A percentile compares a stretch with the other conserved stretches of the same genome.
phyloP scores from a whole-genome alignment of 345 rosid genomes.

The Eucalyptus melliodora region DNA sequence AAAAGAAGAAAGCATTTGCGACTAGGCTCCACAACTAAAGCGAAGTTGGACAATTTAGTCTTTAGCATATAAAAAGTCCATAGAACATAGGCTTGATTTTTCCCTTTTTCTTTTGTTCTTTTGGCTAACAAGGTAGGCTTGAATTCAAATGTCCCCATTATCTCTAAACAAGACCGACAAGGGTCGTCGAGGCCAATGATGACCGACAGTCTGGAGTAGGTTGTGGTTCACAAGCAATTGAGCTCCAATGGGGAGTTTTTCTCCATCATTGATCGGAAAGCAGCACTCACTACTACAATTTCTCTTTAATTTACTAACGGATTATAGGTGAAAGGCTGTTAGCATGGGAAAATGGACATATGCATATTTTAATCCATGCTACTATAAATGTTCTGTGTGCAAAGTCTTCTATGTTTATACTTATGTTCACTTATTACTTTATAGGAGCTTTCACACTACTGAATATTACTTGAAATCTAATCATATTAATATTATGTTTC shows the following conservation, averaged over 20 bases:
- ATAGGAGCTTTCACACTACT: too few species aligned
- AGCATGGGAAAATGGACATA: too few species aligned
- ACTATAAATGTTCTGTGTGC: too few species aligned
- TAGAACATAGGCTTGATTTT: neutral
- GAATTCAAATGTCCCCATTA: neutral
- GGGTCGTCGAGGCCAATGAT: neutral
- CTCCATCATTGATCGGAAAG: neutral
- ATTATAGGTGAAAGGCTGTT: too few species aligned
- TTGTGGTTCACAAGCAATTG: too few species aligned
- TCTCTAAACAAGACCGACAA: neutral
- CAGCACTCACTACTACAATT: too few species aligned
- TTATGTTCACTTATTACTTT: too few species aligned
- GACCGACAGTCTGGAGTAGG: neutral
- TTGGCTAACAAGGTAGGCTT: neutral
- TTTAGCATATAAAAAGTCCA: neutral
- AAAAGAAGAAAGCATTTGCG: neutral
- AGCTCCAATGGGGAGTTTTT: neutral
- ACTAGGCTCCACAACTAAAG: neutral
- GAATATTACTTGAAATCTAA: too few species aligned
- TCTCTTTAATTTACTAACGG: too few species aligned
- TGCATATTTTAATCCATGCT: too few species aligned
- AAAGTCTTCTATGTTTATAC: too few species aligned
- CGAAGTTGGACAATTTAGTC: neutral
- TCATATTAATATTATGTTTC: too few species aligned
- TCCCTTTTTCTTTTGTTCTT: neutral